Percentiles rank a stretch among this genome's conserved stretches.
Conservation (phyloP, 31 red algal genomes). For the Odonthalia washingtoniensis region DNA sequence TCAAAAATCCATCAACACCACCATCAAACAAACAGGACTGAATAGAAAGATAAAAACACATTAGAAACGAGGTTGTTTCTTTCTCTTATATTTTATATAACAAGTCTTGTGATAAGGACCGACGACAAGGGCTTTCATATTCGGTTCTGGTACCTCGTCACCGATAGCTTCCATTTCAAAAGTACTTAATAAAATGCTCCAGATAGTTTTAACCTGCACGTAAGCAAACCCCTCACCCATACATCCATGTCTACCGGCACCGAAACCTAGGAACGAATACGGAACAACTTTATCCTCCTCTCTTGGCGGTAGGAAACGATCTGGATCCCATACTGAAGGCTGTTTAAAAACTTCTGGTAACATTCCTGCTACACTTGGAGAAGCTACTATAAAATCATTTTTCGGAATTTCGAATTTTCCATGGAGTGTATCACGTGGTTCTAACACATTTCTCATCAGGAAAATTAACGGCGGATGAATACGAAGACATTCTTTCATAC, state of each 20-base stretch:
- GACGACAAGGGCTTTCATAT: conserved; percentile 90
- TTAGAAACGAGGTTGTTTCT: too few species aligned
- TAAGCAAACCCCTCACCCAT: conserved; percentile 99
- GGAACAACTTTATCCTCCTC: conserved; percentile 92
- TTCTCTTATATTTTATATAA: conserved; percentile 67
- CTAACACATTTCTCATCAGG: conserved; percentile 93
- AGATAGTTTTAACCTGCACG: conserved; percentile 99
- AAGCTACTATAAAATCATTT: conserved; percentile 86
- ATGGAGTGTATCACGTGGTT: conserved; percentile 68
- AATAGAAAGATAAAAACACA: too few species aligned
- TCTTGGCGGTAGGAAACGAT: conserved; percentile 90
- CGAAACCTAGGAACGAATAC: conserved; percentile 95
- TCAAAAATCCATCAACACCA: conserved; percentile 41
- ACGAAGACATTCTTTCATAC: conserved; percentile 98
- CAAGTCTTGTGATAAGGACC: conserved; percentile 80
- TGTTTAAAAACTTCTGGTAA: conserved; percentile 87
- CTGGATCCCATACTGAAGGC: conserved; percentile 92
- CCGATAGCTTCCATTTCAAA: conserved; percentile 87
- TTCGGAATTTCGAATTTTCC: conserved; percentile 83
- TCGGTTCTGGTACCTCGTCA: conserved; percentile 72
- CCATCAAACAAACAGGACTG: too few species aligned
- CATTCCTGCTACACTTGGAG: conserved; percentile 92
- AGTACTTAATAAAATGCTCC: conserved; percentile 86
- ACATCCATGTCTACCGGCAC: conserved; percentile 97
- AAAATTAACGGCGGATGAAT: conserved; percentile 99